A percentile compares a stretch with the other conserved stretches of the same genome.
phyloP scores from a whole-genome alignment of 2,329 filamentous ascomycete genomes.

The Apiospora arundinis region DNA sequence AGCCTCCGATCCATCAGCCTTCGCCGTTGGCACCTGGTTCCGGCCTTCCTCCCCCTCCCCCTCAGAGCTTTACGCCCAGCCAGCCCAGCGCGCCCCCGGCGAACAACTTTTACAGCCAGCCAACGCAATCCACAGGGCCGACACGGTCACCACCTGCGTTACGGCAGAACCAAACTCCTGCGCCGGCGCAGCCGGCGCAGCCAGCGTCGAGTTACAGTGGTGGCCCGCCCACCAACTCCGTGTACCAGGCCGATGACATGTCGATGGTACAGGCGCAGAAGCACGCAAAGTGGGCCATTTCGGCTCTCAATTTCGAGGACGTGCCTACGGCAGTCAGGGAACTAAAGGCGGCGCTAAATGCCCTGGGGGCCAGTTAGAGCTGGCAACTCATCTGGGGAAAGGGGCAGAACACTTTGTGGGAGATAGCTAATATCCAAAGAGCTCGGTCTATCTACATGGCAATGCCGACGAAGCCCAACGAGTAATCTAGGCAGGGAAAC shows the following conservation, averaged over 20 bases:
- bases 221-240: constrained; percentile 28
- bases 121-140: constrained; percentile 29
- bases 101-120: constrained; percentile 25
- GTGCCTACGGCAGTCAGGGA: constrained; percentile 89
- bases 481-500: background rate
- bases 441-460: background rate
- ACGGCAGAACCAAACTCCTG: constrained; percentile 32
- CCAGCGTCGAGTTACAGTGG: constrained; percentile 33
- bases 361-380: constrained; percentile 67
- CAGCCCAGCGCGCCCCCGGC: constrained; percentile 31
- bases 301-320: constrained; percentile 95
- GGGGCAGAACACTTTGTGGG: background rate
- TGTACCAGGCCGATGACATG: constrained; percentile 68
- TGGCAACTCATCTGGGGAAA: background rate
- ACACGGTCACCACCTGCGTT: constrained; percentile 31
- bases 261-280: constrained; percentile 85
- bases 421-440: background rate
- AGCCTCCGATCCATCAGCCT: constrained; percentile 36
- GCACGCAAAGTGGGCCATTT: constrained; percentile 96
- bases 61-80: background rate
- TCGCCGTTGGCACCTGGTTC: background rate
- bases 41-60: background rate
- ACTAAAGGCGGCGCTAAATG: constrained; percentile 74
- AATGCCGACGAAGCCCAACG: background rate
- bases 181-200: constrained; percentile 32